These are phyloP conservation scores for Quercus ilex DNA, from an alignment of 306 rosid species.

Conservation along the genomic window DNA sequence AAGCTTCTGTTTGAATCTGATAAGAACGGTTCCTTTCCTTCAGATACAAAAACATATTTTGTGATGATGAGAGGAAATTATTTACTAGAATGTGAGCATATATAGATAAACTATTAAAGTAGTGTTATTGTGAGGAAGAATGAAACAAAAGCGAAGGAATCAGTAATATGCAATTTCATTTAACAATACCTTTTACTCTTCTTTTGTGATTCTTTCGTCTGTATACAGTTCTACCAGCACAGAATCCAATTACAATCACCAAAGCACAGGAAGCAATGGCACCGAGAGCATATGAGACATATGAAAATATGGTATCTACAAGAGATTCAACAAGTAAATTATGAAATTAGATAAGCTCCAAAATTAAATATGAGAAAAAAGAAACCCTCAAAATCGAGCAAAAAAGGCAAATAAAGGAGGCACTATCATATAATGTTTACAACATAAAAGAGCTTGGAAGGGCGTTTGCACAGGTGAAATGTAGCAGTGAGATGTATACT, in stretches of 20 bases:
- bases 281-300: neutral
- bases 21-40: neutral
- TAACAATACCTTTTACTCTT: slow-evolving; percentile 1
- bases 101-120: too few relatives aligned
- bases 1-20: slow-evolving; percentile 1
- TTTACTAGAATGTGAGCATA: neutral
- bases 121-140: too few relatives aligned
- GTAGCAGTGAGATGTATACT: too few relatives aligned
- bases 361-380: too few relatives aligned
- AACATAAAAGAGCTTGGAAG: too few relatives aligned
- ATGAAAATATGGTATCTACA: slow-evolving; percentile 8
- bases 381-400: too few relatives aligned
- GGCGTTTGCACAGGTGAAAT: too few relatives aligned
- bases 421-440: too few relatives aligned
- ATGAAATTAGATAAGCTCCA: too few relatives aligned
- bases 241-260: slow-evolving; percentile 20
- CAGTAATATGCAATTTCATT: neutral
- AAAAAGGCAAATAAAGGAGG: too few relatives aligned
- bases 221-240: slow-evolving; percentile 15
- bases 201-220: neutral
- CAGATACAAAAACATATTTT: neutral
- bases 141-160: too few relatives aligned
- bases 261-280: slow-evolving; percentile 7
- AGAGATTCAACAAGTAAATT: neutral
- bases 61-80: neutral